Conservation (phyloP, 305 asterid genomes). For the Solanum aculeatissimum region DNA sequence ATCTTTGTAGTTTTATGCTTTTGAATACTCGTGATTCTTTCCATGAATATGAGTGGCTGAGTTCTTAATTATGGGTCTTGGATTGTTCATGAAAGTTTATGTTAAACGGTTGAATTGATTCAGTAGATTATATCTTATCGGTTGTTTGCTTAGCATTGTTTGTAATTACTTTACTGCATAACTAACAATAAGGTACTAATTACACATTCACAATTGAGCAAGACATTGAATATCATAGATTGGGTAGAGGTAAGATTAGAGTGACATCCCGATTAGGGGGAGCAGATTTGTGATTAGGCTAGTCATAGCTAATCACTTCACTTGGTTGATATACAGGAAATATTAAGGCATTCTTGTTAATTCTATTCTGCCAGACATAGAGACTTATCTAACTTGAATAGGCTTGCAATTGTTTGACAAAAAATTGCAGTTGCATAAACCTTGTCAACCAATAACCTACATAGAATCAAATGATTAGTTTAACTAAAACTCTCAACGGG, state of each 20-base stretch:
- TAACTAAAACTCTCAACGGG: background rate
- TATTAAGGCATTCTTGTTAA: background rate
- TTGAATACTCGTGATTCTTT: background rate
- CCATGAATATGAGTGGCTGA: background rate
- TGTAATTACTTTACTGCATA: background rate
- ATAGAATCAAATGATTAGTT: background rate
- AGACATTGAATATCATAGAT: background rate
- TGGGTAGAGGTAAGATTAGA: background rate
- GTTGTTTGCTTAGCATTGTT: background rate
- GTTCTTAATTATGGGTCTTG: background rate
- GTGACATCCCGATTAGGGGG: background rate
- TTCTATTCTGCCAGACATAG: background rate
- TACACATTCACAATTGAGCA: too few relatives aligned
- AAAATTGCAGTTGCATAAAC: background rate
- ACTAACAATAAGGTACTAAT: background rate
- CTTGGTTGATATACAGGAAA: background rate
- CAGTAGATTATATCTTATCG: background rate
- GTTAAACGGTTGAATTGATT: background rate
- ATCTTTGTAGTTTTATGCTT: background rate
- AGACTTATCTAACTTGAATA: background rate
- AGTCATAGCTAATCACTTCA: background rate
- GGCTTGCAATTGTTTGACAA: background rate
- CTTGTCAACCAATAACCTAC: background rate
- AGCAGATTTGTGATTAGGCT: background rate
- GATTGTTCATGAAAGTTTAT: background rate